Conservation (phyloP, 2,329 filamentous ascomycete genomes). For the Alternaria conjuncta region DNA sequence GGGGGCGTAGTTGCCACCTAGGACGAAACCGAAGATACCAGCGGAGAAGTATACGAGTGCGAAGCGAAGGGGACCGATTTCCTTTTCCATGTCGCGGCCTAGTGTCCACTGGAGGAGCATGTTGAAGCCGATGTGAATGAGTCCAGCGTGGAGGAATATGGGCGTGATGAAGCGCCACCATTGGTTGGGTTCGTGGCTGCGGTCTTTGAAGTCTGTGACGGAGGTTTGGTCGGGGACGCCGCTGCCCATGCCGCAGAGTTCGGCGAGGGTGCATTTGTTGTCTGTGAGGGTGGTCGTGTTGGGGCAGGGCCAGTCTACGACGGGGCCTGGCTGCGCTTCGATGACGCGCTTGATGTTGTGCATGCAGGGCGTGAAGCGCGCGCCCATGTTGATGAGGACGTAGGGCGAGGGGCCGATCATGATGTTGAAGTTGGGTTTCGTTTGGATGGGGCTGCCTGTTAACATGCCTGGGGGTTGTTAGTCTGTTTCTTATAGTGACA, state of each 20-base stretch:
- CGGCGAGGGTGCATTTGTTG: slow-evolving; percentile 71
- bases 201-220: slow-evolving; percentile 59
- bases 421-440: slow-evolving; percentile 86
- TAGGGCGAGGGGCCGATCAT: slow-evolving; percentile 96
- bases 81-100: slow-evolving; percentile 88
- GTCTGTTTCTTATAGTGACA: background rate
- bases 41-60: slow-evolving; percentile 86
- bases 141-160: slow-evolving; percentile 92
- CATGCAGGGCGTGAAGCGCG: slow-evolving; percentile 93
- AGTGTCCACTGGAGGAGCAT: slow-evolving; percentile 88
- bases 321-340: slow-evolving; percentile 53
- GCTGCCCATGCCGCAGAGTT: slow-evolving; percentile 81
- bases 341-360: slow-evolving; percentile 75
- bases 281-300: slow-evolving; percentile 68
- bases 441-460: slow-evolving; percentile 79
- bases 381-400: slow-evolving; percentile 95
- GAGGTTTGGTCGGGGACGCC: slow-evolving; percentile 71
- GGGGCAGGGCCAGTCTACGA: slow-evolving; percentile 76
- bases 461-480: slow-evolving; percentile 63
- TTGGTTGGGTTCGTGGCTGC: slow-evolving; percentile 77
- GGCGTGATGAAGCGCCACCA: slow-evolving; percentile 97
- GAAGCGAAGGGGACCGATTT: slow-evolving; percentile 88
- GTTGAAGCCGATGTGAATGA: slow-evolving; percentile 97
- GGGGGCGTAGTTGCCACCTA: slow-evolving; percentile 92
- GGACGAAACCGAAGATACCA: slow-evolving; percentile 94